These are phyloP conservation scores for Kwoniella sp. DNA, from an alignment of 768 basidiomycete genomes.

Conservation along the genomic window DNA sequence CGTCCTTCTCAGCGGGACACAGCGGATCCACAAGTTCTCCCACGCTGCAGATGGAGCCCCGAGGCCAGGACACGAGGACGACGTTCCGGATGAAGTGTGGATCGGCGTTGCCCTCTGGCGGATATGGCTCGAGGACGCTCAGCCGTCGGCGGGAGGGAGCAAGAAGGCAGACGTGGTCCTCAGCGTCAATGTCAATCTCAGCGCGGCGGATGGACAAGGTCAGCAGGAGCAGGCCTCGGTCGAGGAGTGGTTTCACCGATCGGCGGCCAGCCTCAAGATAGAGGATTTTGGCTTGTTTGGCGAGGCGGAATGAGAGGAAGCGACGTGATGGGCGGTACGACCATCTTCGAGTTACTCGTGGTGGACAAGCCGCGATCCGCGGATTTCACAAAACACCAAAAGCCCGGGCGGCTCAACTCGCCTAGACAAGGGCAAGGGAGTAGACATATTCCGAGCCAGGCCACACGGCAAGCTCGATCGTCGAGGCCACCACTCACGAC, in stretches of 20 bases:
- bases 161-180: constrained; percentile 77
- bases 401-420: too few species aligned
- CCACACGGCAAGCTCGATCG: too few species aligned
- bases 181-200: constrained; percentile 70
- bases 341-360: background rate
- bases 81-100: constrained; percentile 62
- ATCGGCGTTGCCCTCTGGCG: constrained; percentile 80
- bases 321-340: background rate
- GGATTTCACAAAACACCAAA: too few species aligned
- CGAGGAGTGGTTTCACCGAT: constrained; percentile 53
- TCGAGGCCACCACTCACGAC: too few species aligned
- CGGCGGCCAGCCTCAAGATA: constrained; percentile 63
- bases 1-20: constrained; percentile 64
- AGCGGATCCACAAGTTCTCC: constrained; percentile 68
- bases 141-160: constrained; percentile 1
- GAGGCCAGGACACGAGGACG: constrained; percentile 53
- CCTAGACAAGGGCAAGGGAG: too few species aligned
- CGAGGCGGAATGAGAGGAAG: constrained; percentile 19
- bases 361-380: too few species aligned
- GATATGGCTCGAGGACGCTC: constrained; percentile 52
- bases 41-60: constrained; percentile 38
- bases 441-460: too few species aligned
- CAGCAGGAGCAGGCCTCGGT: constrained; percentile 49
- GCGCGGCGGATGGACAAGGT: constrained; percentile 49
- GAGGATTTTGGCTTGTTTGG: constrained; percentile 67